Conservation (phyloP, 495 filamentous ascomycete species). For the Penicillium subrubescens region DNA sequence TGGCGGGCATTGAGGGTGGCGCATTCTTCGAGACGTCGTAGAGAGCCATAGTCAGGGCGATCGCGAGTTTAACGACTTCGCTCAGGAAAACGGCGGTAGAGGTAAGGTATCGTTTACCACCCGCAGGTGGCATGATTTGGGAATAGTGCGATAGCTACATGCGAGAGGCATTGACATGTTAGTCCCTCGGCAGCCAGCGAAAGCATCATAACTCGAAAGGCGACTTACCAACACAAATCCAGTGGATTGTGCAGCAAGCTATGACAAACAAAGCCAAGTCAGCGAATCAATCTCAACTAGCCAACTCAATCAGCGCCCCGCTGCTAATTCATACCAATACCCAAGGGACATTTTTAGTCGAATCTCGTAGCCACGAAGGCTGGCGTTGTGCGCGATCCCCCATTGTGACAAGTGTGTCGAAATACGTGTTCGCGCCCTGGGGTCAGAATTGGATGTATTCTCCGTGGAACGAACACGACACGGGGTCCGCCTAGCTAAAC, state of each 20-base stretch:
- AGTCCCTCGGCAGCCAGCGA: conserved; percentile 9
- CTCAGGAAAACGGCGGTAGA: conserved; percentile 95
- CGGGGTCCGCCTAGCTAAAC: not conserved
- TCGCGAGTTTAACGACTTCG: conserved; percentile 86
- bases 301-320: not conserved
- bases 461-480: conserved; percentile 13
- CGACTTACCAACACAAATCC: conserved; percentile 45
- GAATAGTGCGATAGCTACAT: conserved; percentile 87
- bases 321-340: conserved; percentile 61
- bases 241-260: conserved; percentile 47
- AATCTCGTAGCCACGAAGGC: conserved; percentile 58
- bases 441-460: conserved; percentile 11
- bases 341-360: conserved; percentile 78
- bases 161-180: conserved; percentile 8
- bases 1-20: conserved; percentile 74
- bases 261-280: conserved; percentile 19
- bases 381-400: conserved; percentile 39
- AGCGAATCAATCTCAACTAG: conserved; percentile 5
- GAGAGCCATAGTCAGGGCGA: conserved; percentile 82
- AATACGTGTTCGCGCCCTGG: conserved; percentile 14
- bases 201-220: not conserved
- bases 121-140: conserved; percentile 79
- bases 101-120: conserved; percentile 84
- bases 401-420: conserved; percentile 30
- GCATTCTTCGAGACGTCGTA: conserved; percentile 80